Percentiles rank a stretch among this genome's conserved stretches.
Conservation (phyloP, 192 early-diverging fungal species). For the Cetraspora pellucida region DNA sequence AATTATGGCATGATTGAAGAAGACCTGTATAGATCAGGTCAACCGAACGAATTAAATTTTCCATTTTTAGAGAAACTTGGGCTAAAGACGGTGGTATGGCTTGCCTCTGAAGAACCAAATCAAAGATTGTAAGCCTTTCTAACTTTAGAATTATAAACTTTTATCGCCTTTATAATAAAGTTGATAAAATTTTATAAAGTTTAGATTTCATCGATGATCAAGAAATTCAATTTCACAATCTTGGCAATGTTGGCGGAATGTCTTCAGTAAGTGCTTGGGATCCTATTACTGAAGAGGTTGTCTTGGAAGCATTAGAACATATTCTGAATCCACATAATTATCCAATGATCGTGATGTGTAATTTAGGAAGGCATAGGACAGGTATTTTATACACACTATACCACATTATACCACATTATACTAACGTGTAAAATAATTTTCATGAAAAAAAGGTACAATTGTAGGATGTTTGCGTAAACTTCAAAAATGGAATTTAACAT, state of each 20-base stretch:
- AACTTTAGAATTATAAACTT: not conserved
- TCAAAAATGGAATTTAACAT: conserved; percentile 97
- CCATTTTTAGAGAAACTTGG: conserved; percentile 97
- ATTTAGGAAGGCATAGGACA: conserved; percentile 94
- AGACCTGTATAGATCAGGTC: conserved; percentile 92
- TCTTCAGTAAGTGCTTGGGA: conserved; percentile 92
- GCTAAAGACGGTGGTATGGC: conserved; percentile 90
- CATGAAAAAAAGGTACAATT: conserved; percentile 75
- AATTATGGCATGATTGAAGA: conserved; percentile 99
- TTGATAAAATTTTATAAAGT: conserved; percentile 39
- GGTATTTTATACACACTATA: conserved; percentile 52
- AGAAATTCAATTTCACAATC: conserved; percentile 89
- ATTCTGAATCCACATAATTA: conserved; percentile 88
- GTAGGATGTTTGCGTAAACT: conserved; percentile 97
- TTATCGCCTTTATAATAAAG: too few relatives aligned
- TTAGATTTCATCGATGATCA: conserved; percentile 99
- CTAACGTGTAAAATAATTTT: too few relatives aligned
- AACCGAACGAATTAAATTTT: conserved; percentile 99
- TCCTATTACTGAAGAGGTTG: conserved; percentile 96
- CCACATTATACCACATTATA: too few relatives aligned
- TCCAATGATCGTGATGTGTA: conserved; percentile 98
- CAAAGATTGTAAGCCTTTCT: conserved; percentile 74
- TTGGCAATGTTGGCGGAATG: conserved; percentile 90
- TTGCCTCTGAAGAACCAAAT: conserved; percentile 96
- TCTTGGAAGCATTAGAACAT: conserved; percentile 84